Conservation (phyloP, 805 yeast species). For the Ogataea naganishii region DNA sequence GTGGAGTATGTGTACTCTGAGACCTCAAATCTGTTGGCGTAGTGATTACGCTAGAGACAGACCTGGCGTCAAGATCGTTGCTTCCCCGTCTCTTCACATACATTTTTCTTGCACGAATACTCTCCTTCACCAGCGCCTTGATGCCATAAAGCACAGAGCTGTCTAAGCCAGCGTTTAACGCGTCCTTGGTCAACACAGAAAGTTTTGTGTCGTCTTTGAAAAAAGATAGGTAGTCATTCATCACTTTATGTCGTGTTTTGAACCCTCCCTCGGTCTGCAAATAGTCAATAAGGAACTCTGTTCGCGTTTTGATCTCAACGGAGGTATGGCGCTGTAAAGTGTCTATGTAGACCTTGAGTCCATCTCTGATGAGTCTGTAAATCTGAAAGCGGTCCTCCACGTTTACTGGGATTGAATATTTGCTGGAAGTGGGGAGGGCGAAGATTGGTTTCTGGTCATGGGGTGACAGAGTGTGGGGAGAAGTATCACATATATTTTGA, state of each 20-base stretch:
- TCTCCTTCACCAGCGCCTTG: constrained; percentile 13
- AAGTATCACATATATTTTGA: no score
- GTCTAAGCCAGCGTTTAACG: constrained; percentile 10
- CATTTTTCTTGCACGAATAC: constrained; percentile 17
- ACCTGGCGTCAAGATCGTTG: no score
- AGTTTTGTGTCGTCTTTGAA: constrained; percentile 15
- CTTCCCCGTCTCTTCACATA: constrained; percentile 19
- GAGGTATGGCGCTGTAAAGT: constrained; percentile 11
- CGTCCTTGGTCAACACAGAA: constrained; percentile 5
- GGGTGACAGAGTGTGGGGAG: no score
- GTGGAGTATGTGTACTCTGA: no score
- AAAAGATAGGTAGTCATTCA: constrained; percentile 16
- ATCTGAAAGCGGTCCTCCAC: no score
- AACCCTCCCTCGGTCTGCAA: constrained; percentile 9
- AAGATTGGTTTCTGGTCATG: no score
- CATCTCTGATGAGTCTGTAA: constrained; percentile 12
- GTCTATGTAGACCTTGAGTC: constrained; percentile 14
- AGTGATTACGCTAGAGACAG: no score
- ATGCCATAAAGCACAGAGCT: constrained; percentile 11
- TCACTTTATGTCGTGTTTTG: constrained; percentile 14
- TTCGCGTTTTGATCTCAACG: constrained; percentile 13
- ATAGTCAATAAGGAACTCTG: constrained; percentile 17
- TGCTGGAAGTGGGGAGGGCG: no score
- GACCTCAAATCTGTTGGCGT: no score
- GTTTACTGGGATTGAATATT: no score